Conservation (phyloP, 2,329 filamentous ascomycete genomes). For the Fusarium longipes region DNA sequence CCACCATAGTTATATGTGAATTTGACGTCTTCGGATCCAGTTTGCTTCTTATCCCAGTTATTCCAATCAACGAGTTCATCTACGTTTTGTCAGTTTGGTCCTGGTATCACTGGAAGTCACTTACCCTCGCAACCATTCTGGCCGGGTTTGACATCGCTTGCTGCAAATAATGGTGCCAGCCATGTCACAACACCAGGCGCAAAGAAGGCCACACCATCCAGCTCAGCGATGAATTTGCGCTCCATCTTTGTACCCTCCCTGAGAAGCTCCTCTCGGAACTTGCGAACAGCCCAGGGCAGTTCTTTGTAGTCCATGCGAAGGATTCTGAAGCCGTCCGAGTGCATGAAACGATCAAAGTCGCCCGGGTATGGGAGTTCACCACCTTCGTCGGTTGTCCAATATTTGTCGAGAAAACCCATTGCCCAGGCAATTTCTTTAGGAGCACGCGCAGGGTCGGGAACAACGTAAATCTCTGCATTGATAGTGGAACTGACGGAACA, state of each 20-base stretch:
- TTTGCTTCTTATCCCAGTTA: conserved; percentile 7
- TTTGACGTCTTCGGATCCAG: neutral
- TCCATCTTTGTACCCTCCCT: conserved; percentile 13
- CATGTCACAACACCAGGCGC: conserved; percentile 31
- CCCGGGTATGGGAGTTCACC: conserved; percentile 29
- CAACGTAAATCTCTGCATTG: conserved; percentile 25
- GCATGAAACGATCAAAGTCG: conserved; percentile 28
- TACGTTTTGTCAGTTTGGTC: neutral
- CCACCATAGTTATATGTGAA: neutral
- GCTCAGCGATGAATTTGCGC: conserved; percentile 32
- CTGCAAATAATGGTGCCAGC: conserved; percentile 29
- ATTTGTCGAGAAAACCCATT: conserved; percentile 26
- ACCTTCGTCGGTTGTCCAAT: conserved; percentile 28
- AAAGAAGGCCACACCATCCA: conserved; percentile 30
- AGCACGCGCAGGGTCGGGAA: conserved; percentile 4
- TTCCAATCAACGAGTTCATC: conserved; percentile 19
- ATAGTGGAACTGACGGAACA: conserved; percentile 16
- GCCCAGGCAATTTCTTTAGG: conserved; percentile 25
- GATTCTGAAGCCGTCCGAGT: conserved; percentile 25
- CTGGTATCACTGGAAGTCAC: neutral
- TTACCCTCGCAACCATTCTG: conserved; percentile 25
- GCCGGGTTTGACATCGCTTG: conserved; percentile 11
- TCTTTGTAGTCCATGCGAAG: conserved; percentile 22
- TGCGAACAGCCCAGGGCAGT: conserved; percentile 30
- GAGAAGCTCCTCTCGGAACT: conserved; percentile 22